Conservation (phyloP, 345 rosid genomes). For the Brassica carinata region DNA sequence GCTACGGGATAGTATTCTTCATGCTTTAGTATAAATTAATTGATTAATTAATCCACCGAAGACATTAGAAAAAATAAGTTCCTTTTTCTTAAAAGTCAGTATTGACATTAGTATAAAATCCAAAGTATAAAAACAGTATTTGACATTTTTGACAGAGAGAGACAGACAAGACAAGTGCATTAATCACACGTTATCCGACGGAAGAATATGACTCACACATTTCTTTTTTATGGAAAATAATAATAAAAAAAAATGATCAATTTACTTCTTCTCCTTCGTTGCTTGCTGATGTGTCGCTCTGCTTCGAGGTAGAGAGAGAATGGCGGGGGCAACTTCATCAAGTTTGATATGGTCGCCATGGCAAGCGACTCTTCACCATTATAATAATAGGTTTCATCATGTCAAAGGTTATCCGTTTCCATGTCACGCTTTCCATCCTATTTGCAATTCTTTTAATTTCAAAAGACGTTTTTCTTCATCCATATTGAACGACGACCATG, state of each 20-base stretch:
- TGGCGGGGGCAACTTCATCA: slow-evolving; percentile 45
- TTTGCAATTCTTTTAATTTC: slow-evolving; percentile 29
- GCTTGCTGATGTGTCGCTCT: slow-evolving; percentile 33
- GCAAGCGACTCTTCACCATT: slow-evolving; percentile 41
- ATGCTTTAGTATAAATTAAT: neutral
- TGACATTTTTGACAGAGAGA: neutral
- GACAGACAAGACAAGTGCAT: slow-evolving; percentile 1
- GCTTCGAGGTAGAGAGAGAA: slow-evolving; percentile 22
- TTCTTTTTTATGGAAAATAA: neutral
- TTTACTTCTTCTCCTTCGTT: neutral
- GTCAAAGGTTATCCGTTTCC: slow-evolving; percentile 27
- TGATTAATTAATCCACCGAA: neutral
- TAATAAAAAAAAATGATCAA: neutral
- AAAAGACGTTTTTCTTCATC: slow-evolving; percentile 31
- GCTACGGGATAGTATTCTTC: neutral
- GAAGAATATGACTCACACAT: slow-evolving; percentile 24
- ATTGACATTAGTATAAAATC: neutral
- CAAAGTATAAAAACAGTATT: neutral
- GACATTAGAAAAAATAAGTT: neutral
- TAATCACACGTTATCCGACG: slow-evolving; percentile 33
- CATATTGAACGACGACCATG: slow-evolving; percentile 34
- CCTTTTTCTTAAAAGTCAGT: neutral
- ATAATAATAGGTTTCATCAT: slow-evolving; percentile 22
- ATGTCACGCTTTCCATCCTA: slow-evolving; percentile 28
- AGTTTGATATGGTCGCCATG: slow-evolving; percentile 47